Percentiles rank a stretch among this genome's conserved stretches.
phyloP scores from a whole-genome alignment of 2,329 filamentous ascomycete genomes.

The Trichoderma cornu-damae region DNA sequence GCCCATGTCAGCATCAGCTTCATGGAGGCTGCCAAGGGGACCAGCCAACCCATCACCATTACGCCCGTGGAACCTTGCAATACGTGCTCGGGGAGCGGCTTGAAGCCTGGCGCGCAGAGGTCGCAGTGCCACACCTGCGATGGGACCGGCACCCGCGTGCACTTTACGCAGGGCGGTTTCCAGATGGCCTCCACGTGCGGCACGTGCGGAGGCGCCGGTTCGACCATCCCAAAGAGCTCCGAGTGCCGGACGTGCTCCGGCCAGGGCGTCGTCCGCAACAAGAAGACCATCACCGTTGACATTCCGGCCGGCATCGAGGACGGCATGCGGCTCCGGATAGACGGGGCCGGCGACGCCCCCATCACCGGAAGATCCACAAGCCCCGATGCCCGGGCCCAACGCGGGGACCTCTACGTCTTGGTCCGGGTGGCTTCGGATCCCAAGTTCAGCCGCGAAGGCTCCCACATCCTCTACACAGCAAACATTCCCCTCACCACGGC shows the following conservation, averaged over 20 bases:
- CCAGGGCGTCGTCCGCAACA: conserved; percentile 76
- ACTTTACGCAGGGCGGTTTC: conserved; percentile 88
- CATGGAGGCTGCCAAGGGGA: conserved; percentile 91
- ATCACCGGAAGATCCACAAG: conserved; percentile 65
- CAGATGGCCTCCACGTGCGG: conserved; percentile 91
- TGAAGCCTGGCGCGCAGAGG: conserved; percentile 75
- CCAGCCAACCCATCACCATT: conserved; percentile 79
- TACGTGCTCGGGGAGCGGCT: conserved; percentile 75
- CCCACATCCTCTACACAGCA: conserved; percentile 89
- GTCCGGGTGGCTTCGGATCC: conserved; percentile 85
- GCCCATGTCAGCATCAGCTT: conserved; percentile 91
- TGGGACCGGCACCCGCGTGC: conserved; percentile 80
- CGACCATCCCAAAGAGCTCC: conserved; percentile 68
- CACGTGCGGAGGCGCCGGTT: conserved; percentile 72
- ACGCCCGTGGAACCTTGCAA: conserved; percentile 75
- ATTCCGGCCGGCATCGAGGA: conserved; percentile 96
- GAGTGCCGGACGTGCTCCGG: conserved; percentile 78
- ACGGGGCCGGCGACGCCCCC: conserved; percentile 82
- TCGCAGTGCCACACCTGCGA: conserved; percentile 73
- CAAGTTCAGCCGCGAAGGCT: conserved; percentile 81
- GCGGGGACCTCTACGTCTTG: conserved; percentile 86
- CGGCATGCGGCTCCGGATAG: conserved; percentile 83
- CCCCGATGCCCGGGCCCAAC: conserved; percentile 58
- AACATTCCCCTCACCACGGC: conserved; percentile 89
- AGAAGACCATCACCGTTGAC: conserved; percentile 78